phyloP scores from a whole-genome alignment of 331 rosid genomes.

The Cydonia oblonga region DNA sequence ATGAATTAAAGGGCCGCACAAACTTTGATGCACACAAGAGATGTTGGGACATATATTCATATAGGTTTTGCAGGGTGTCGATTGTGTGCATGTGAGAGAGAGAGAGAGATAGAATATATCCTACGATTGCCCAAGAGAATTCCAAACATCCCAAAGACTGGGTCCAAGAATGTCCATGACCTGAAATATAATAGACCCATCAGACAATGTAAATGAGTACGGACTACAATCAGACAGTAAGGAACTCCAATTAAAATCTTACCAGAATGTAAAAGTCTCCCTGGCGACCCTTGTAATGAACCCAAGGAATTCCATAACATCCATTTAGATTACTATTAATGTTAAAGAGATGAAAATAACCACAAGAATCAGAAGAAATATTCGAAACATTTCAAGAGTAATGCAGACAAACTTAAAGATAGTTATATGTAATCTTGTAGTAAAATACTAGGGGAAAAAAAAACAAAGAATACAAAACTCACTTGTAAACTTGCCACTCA shows the following conservation, averaged over 20 bases:
- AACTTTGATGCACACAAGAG: not conserved
- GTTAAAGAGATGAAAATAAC: conserved; percentile 14
- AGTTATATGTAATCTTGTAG: not conserved
- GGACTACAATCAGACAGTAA: not conserved
- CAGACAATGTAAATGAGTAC: conserved; percentile 18
- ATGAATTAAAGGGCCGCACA: conserved; percentile 1
- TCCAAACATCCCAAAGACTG: conserved; percentile 95
- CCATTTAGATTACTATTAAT: conserved; percentile 59
- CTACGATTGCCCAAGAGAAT: conserved; percentile 74
- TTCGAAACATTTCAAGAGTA: not conserved
- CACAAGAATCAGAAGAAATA: conserved; percentile 13
- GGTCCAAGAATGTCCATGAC: conserved; percentile 99
- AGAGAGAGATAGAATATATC: conserved; percentile 14
- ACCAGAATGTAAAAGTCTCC: conserved; percentile 97
- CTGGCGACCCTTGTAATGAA: conserved; percentile 90
- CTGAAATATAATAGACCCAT: conserved; percentile 27
- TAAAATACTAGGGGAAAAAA: not conserved
- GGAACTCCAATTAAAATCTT: conserved; percentile 26
- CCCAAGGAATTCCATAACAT: conserved; percentile 88
- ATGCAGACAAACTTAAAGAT: not conserved
- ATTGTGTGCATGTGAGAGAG: not conserved
- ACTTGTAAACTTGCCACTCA: conserved; percentile 95
- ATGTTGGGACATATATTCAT: not conserved
- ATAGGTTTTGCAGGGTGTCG: not conserved
- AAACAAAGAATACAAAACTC: conserved; percentile 14